These are phyloP conservation scores for Coemansia sp. DNA, from an alignment of 192 early-diverging fungal species.

Conservation along the genomic window DNA sequence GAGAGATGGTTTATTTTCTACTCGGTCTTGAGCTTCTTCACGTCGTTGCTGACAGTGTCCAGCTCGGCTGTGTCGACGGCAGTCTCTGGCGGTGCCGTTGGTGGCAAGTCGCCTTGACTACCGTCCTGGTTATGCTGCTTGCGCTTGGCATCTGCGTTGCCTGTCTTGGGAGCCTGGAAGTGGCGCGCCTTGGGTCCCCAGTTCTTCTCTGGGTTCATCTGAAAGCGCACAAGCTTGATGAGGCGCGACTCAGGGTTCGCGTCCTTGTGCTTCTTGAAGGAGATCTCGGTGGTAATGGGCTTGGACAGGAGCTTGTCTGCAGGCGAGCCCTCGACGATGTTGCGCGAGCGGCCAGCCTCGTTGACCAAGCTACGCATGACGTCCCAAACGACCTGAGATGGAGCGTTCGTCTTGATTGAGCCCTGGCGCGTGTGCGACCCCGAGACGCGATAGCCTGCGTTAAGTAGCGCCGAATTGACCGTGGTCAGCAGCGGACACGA, in stretches of 20 bases:
- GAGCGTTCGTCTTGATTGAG: constrained; percentile 93
- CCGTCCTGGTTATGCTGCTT: constrained; percentile 14
- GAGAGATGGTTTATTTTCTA: no score
- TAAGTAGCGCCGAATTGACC: constrained; percentile 87
- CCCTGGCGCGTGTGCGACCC: constrained; percentile 74
- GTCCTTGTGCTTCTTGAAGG: constrained; percentile 72
- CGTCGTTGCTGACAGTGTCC: constrained; percentile 12
- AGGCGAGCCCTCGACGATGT: constrained; percentile 62
- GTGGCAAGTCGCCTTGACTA: background rate
- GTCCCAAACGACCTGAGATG: constrained; percentile 85
- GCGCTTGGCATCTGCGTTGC: constrained; percentile 20
- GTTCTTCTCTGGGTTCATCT: constrained; percentile 90
- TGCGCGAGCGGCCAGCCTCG: constrained; percentile 61
- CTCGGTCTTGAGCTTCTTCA: constrained; percentile 30
- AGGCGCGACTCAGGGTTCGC: constrained; percentile 73
- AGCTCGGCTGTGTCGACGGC: constrained; percentile 6
- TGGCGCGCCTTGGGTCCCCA: constrained; percentile 95
- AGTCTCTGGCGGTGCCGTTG: background rate
- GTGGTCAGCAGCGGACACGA: constrained; percentile 66
- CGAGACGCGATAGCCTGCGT: constrained; percentile 86
- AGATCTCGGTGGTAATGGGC: constrained; percentile 53
- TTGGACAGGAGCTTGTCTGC: constrained; percentile 63
- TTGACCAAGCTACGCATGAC: constrained; percentile 78
- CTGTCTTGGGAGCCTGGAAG: constrained; percentile 22
- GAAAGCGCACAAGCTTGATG: constrained; percentile 85